Evolutionary conservation across 192 early-diverging fungal species (phyloP).

Genomic region (Entomortierella lignicola): DNA sequence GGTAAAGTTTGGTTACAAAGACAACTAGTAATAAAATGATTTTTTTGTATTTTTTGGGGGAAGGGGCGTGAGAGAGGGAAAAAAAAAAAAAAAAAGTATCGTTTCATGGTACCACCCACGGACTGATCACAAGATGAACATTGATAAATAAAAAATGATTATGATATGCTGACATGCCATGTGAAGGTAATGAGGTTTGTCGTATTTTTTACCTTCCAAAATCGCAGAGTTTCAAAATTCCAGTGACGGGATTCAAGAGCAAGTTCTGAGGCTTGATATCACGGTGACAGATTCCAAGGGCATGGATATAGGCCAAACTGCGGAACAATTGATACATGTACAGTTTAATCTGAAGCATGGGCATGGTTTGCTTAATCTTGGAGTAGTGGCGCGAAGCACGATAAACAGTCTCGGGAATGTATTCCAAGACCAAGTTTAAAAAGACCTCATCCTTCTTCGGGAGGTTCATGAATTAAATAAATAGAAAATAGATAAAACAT

Average conservation of each 20-base stretch:
- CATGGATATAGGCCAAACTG: constrained; percentile 96
- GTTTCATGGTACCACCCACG: no score
- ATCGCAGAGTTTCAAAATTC: constrained; percentile 96
- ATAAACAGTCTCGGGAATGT: constrained; percentile 96
- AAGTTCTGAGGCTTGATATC: constrained; percentile 99
- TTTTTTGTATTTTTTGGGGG: no score
- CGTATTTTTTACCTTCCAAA: constrained; percentile 77
- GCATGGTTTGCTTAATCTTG: constrained; percentile 94
- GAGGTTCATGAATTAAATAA: no score
- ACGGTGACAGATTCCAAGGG: constrained; percentile 97
- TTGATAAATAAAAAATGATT: no score
- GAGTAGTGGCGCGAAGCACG: constrained; percentile 91
- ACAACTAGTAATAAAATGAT: no score
- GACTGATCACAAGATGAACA: no score
- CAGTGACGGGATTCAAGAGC: constrained; percentile 87
- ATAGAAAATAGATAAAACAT: no score
- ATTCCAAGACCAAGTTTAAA: constrained; percentile 96
- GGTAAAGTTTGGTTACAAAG: no score
- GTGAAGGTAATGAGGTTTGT: not conserved
- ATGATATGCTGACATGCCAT: not conserved
- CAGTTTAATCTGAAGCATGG: constrained; percentile 92
- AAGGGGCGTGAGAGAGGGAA: no score
- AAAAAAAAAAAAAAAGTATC: no score
- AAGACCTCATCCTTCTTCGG: constrained; percentile 91
- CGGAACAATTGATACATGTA: constrained; percentile 99